Evolutionary conservation across 2,329 filamentous ascomycete genomes (phyloP).

Genomic region (Periconia sp.): DNA sequence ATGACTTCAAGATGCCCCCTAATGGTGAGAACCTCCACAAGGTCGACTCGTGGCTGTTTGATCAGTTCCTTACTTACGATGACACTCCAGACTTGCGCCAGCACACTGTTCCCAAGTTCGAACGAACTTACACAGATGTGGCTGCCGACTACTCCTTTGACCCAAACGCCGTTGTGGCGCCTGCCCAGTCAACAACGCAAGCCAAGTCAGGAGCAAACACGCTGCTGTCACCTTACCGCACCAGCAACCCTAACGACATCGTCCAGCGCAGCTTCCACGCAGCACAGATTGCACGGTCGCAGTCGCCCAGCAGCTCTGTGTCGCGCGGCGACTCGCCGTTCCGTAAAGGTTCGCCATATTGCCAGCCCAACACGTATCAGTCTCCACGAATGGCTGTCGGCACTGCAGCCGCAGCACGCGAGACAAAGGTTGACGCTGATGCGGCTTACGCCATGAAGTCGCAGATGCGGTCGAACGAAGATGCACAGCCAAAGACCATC

Average conservation of each 20-base stretch:
- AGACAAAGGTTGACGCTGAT: conserved; percentile 68
- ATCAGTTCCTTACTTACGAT: conserved; percentile 72
- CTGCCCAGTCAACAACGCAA: conserved; percentile 48
- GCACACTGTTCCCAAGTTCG: conserved; percentile 70
- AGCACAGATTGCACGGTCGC: conserved; percentile 72
- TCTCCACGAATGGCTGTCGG: conserved; percentile 52
- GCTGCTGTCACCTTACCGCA: conserved; percentile 58
- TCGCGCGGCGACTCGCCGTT: conserved; percentile 81
- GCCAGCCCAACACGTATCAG: conserved; percentile 52
- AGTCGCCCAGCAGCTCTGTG: conserved; percentile 59
- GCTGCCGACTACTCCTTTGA: conserved; percentile 87
- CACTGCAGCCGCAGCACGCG: conserved; percentile 65
- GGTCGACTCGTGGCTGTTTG: conserved; percentile 56
- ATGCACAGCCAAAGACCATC: conserved; percentile 74
- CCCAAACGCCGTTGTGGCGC: conserved; percentile 67
- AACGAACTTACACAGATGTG: conserved; percentile 84
- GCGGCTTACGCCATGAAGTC: conserved; percentile 53
- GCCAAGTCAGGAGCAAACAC: conserved; percentile 58
- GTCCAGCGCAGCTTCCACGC: conserved; percentile 80
- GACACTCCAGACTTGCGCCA: conserved; percentile 59
- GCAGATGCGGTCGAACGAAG: conserved; percentile 46
- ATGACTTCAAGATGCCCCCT: conserved; percentile 58
- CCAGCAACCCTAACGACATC: conserved; percentile 52
- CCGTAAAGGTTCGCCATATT: conserved; percentile 64
- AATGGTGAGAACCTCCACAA: conserved; percentile 59